phyloP scores from a whole-genome alignment of 148 eudicot species.

The Cornus controversa region DNA sequence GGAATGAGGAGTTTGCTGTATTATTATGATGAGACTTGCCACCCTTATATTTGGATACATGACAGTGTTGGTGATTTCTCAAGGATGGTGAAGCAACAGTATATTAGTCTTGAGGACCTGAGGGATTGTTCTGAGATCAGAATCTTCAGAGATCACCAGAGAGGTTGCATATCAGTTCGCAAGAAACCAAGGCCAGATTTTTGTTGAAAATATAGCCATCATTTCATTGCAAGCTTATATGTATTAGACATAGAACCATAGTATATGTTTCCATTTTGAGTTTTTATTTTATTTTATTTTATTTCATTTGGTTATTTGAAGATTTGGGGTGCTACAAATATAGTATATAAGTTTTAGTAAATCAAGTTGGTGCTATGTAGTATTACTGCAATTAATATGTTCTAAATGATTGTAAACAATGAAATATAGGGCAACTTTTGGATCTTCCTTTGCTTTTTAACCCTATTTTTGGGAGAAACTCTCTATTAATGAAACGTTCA shows the following conservation, averaged over 20 bases:
- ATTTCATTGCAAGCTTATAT: neutral
- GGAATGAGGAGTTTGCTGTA: constrained; percentile 46
- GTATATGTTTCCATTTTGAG: neutral
- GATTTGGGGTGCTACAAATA: neutral
- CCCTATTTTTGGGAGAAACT: no score
- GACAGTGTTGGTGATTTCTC: constrained; percentile 60
- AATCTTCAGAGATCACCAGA: constrained; percentile 75
- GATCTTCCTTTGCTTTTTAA: neutral
- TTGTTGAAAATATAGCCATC: constrained; percentile 33
- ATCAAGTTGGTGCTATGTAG: neutral
- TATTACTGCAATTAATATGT: neutral
- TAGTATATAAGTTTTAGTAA: no score
- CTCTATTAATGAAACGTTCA: no score
- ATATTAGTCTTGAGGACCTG: constrained; percentile 78
- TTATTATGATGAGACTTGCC: constrained; percentile 65
- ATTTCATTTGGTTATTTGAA: constrained; percentile 6
- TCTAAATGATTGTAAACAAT: neutral
- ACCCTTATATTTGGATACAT: constrained; percentile 83
- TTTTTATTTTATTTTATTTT: neutral
- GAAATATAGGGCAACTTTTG: neutral
- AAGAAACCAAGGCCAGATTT: constrained; percentile 58
- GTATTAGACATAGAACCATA: neutral
- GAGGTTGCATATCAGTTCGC: constrained; percentile 62
- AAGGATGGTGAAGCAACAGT: constrained; percentile 88
- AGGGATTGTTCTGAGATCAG: constrained; percentile 78